A percentile compares a stretch with the other conserved stretches of the same genome.
Evolutionary conservation across 1,139 yeast genomes (phyloP).

Genomic region (Taphrina confusa): DNA sequence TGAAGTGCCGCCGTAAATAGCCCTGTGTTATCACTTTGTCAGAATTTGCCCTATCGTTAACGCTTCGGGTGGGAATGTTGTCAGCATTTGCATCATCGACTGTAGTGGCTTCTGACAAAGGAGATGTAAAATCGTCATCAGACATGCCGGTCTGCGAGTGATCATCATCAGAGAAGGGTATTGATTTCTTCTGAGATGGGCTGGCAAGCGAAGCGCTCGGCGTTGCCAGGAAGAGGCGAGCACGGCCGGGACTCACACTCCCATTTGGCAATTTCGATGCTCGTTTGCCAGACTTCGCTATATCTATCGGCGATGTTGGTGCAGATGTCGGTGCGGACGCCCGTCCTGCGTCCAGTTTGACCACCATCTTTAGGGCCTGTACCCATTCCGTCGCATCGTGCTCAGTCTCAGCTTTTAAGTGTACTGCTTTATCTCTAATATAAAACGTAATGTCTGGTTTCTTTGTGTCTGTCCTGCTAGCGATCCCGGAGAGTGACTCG

Average conservation of each 20-base stretch:
- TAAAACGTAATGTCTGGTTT: slow-evolving; percentile 50
- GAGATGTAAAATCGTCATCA: slow-evolving; percentile 7
- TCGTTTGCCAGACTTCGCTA: not conserved
- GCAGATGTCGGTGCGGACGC: not conserved
- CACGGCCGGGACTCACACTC: not conserved
- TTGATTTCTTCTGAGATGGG: not conserved
- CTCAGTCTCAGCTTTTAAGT: slow-evolving; percentile 50
- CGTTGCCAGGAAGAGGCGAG: not conserved
- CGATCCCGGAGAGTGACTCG: slow-evolving; percentile 48
- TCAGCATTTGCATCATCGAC: not conserved
- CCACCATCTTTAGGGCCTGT: slow-evolving; percentile 45
- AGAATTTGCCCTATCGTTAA: not conserved
- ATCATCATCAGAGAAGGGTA: slow-evolving; percentile 12
- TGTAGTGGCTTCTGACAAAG: slow-evolving; percentile 3
- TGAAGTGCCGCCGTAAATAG: slow-evolving; percentile 11
- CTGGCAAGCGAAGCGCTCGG: not conserved
- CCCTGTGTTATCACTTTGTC: slow-evolving; percentile 34
- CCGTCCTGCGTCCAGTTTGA: slow-evolving; percentile 37
- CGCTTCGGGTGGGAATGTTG: slow-evolving; percentile 6
- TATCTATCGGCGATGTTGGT: not conserved
- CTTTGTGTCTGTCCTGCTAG: not conserved
- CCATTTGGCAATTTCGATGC: not conserved
- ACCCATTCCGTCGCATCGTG: slow-evolving; percentile 53
- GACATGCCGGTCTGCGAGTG: not conserved
- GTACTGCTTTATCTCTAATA: slow-evolving; percentile 52